A percentile compares a stretch with the other conserved stretches of the same genome.
Conservation (phyloP, 2,329 filamentous ascomycete genomes). For the Tympanopsis confertula region DNA sequence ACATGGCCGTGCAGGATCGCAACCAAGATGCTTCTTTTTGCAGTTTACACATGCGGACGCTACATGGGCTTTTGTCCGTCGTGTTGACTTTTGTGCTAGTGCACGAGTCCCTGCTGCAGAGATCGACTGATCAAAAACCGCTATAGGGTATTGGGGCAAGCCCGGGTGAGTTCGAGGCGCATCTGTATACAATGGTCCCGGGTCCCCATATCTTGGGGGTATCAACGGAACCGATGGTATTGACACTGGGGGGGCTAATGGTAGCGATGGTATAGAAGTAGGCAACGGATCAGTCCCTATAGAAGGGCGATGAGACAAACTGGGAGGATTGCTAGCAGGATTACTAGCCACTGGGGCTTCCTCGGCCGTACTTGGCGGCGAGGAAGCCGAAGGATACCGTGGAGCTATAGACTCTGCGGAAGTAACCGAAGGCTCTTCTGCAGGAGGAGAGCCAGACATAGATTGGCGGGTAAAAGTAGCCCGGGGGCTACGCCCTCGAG, state of each 20-base stretch:
- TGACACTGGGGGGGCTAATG: too few relatives aligned
- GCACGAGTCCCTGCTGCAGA: background rate
- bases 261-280: too few relatives aligned
- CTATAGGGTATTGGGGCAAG: too few relatives aligned
- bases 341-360: too few relatives aligned
- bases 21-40: conserved; percentile 36
- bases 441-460: background rate
- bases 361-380: background rate
- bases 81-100: background rate
- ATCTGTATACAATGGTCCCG: too few relatives aligned
- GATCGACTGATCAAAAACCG: too few relatives aligned
- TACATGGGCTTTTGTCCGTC: conserved; percentile 33
- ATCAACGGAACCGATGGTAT: too few relatives aligned
- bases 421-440: background rate
- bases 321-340: too few relatives aligned
- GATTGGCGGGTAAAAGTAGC: background rate
- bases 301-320: too few relatives aligned
- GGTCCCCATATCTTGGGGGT: too few relatives aligned
- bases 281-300: too few relatives aligned
- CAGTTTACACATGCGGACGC: conserved; percentile 43
- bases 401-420: background rate
- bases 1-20: conserved; percentile 25
- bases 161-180: too few relatives aligned
- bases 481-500: background rate
- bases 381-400: background rate